Percentiles rank a stretch among this genome's conserved stretches.
These are phyloP conservation scores for Chaetomidium leptoderma DNA, from an alignment of 495 filamentous ascomycete genomes.

Conservation along the genomic window DNA sequence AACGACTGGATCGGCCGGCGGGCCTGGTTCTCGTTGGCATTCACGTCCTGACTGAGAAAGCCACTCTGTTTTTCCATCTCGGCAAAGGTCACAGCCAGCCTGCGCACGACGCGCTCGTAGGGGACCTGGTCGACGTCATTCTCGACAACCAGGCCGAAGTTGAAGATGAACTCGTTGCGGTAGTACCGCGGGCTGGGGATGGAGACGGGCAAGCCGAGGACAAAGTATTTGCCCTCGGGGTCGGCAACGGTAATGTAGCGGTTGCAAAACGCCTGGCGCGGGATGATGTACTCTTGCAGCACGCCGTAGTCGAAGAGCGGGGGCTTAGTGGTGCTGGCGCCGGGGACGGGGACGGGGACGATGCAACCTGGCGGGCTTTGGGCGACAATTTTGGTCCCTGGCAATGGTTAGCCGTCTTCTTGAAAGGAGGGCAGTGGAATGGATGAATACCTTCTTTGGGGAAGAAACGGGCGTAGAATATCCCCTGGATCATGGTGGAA, in stretches of 20 bases:
- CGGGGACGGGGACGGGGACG: slow-evolving; percentile 46
- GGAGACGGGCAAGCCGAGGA: slow-evolving; percentile 86
- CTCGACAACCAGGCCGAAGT: slow-evolving; percentile 80
- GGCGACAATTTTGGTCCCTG: slow-evolving; percentile 76
- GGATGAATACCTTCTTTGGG: slow-evolving; percentile 68
- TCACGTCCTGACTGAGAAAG: slow-evolving; percentile 60
- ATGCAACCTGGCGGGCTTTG: slow-evolving; percentile 73
- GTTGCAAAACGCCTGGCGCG: slow-evolving; percentile 84
- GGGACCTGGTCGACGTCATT: slow-evolving; percentile 58
- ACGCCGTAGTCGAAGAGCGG: slow-evolving; percentile 78
- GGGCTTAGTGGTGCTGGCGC: slow-evolving; percentile 49
- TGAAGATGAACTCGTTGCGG: slow-evolving; percentile 97
- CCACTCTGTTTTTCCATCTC: slow-evolving; percentile 82
- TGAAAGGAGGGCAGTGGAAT: not conserved
- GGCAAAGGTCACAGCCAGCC: slow-evolving; percentile 78
- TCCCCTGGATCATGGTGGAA: slow-evolving; percentile 75
- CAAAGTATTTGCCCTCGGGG: slow-evolving; percentile 65
- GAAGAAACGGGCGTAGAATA: slow-evolving; percentile 94
- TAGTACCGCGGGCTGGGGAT: slow-evolving; percentile 71
- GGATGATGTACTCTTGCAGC: slow-evolving; percentile 85
- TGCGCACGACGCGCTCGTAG: slow-evolving; percentile 79
- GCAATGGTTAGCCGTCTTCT: not conserved
- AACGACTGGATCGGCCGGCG: slow-evolving; percentile 69
- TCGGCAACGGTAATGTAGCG: slow-evolving; percentile 74
- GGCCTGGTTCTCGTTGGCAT: slow-evolving; percentile 24